Evolutionary conservation across 768 basidiomycete genomes (phyloP).

Genomic region (Leccinum pellstonianum): DNA sequence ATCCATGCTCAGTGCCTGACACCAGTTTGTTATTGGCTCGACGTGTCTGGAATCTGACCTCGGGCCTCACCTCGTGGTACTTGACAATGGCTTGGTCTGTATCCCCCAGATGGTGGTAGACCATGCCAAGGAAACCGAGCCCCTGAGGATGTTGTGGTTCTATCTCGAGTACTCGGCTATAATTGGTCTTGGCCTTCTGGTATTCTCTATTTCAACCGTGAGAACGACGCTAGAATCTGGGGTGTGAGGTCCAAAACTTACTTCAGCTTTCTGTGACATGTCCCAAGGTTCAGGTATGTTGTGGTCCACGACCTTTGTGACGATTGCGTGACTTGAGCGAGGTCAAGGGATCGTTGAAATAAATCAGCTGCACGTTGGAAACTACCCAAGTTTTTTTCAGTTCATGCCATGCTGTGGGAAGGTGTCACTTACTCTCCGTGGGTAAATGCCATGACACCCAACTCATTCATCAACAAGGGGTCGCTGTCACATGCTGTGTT

Average conservation of each 20-base stretch:
- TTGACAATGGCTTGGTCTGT: conserved; percentile 80
- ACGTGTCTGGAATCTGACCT: not conserved
- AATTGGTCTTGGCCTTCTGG: conserved; percentile 69
- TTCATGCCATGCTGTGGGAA: not conserved
- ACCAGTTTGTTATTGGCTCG: conserved; percentile 3
- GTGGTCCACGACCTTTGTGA: conserved; percentile 84
- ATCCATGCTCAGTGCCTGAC: conserved; percentile 73
- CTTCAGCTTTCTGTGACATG: conserved; percentile 80
- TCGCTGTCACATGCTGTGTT: conserved; percentile 81
- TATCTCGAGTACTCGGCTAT: conserved; percentile 78
- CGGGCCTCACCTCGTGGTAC: conserved; percentile 79
- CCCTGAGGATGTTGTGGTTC: conserved; percentile 83
- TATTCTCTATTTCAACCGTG: conserved; percentile 38
- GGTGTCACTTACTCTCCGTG: conserved; percentile 64
- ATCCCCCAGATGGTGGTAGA: conserved; percentile 72
- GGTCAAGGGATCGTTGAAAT: conserved; percentile 74
- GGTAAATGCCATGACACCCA: conserved; percentile 90
- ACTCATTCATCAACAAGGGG: conserved; percentile 87
- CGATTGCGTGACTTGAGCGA: conserved; percentile 82
- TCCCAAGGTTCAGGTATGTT: conserved; percentile 92
- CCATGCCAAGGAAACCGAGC: conserved; percentile 86
- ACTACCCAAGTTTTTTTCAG: conserved; percentile 45
- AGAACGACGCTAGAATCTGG: conserved; percentile 1
- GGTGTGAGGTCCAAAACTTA: conserved; percentile 34
- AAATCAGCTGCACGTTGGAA: conserved; percentile 67